phyloP scores from a whole-genome alignment of 208 protist species.

The Acanthamoeba royreba region DNA sequence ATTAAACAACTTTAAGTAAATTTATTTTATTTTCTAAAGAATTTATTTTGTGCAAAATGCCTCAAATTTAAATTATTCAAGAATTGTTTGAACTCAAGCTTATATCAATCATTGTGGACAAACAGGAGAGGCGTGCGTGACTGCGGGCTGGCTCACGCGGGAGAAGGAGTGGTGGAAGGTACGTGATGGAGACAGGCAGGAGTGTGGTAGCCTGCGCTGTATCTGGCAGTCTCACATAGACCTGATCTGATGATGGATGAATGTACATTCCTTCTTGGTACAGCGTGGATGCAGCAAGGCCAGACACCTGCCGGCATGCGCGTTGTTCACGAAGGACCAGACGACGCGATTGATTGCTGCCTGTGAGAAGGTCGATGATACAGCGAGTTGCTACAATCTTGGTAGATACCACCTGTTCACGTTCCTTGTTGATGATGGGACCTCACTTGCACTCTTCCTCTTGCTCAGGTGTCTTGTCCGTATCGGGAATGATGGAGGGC shows the following conservation, averaged over 20 bases:
- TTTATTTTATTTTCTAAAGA: too few relatives aligned
- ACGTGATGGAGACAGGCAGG: too few relatives aligned
- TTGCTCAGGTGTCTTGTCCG: background rate
- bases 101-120: background rate
- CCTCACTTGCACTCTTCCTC: background rate
- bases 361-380: background rate
- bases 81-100: too few relatives aligned
- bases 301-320: background rate
- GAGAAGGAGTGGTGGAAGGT: background rate
- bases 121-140: background rate
- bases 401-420: background rate
- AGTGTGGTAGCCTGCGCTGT: background rate
- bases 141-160: background rate
- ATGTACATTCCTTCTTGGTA: background rate
- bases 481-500: background rate
- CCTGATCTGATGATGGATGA: background rate
- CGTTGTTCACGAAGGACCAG: background rate
- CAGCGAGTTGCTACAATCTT: background rate
- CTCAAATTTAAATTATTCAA: too few relatives aligned
- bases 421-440: background rate
- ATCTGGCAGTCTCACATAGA: background rate
- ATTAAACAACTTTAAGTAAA: too few relatives aligned
- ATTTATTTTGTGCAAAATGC: too few relatives aligned
- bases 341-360: background rate
- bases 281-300: background rate